Evolutionary conservation across 2,329 filamentous ascomycete genomes (phyloP), one percentile per base, ranked within the genome.

Genomic region (Teratosphaeria pseudoeucalypti): DNA sequence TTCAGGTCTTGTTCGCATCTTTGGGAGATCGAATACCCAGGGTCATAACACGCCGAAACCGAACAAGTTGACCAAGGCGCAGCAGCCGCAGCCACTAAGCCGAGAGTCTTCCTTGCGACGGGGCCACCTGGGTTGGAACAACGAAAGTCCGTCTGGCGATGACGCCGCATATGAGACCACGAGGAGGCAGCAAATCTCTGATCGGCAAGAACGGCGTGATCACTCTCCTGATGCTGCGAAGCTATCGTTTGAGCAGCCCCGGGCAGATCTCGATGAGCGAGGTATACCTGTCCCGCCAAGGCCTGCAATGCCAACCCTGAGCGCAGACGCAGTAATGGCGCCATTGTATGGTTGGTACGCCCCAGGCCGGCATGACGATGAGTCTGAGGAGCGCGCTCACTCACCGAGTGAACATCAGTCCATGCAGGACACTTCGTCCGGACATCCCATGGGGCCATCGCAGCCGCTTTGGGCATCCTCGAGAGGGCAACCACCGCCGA

Each of bases 1-100:
- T 55, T 79, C 77, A 1, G 66, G 71, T 3, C 63, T 80, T 11
- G 76, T 76, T 4, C 74, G 71, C 37, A 62, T 80, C 1, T 78
- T 80, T 57, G 70, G 73, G 34, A 70, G 76, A 34, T 72, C 70
- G 10, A 72, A 69, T 37, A 72, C 73, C 2, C 43, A 60, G 37
- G 70, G 67, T 11, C 64, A 70, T 43, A 62, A 61, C 14, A 63
- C 70, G 6, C 59, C 60, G 23, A 73, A 73, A 58, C 47, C 66
- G 10, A 67, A 64, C 23, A 75, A 74, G 58, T 53, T 74, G 43
- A 70, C 68, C 6, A 76, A 76, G 58, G 58, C 56, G 12, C 58
- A 59, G 27, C 63, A 49, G 43, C 16, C n/a, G 6, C 43, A 49
- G n/a, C n/a, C 63, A 3, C 58, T 62, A 6, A 60, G 56, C 14